phyloP scores from a whole-genome alignment of 805 yeast species.

The Kurtzmaniella fragi region DNA sequence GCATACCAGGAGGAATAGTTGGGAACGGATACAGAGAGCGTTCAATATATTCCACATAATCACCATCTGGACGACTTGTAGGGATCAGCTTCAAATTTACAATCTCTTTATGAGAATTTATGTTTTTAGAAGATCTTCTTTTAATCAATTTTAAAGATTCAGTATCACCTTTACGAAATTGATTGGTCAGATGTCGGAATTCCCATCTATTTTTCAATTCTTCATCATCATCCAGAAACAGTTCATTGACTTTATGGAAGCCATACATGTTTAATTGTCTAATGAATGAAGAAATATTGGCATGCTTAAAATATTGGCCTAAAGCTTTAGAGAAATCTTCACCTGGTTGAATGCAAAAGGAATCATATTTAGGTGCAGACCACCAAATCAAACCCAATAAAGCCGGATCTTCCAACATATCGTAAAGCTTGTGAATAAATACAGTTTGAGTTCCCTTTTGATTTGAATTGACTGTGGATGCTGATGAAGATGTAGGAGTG shows the following conservation, averaged over 20 bases:
- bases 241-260: constrained; percentile 40
- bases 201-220: constrained; percentile 54
- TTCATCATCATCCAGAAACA: constrained; percentile 22
- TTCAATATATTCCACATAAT: constrained; percentile 2
- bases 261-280: constrained; percentile 44
- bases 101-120: constrained; percentile 33
- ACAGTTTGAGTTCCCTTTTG: constrained; percentile 29
- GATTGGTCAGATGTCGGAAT: constrained; percentile 76
- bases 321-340: constrained; percentile 81
- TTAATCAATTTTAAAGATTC: constrained; percentile 72
- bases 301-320: constrained; percentile 46
- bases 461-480: no score
- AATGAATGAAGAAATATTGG: constrained; percentile 40
- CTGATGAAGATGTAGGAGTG: no score
- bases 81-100: constrained; percentile 29
- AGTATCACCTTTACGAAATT: constrained; percentile 75
- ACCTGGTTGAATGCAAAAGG: constrained; percentile 77
- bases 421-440: constrained; percentile 85
- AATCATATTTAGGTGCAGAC: constrained; percentile 71
- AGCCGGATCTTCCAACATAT: constrained; percentile 78
- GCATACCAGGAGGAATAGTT: constrained; percentile 8
- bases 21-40: constrained; percentile 8
- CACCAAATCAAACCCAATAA: constrained; percentile 67
- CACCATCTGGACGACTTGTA: constrained; percentile 7
- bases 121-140: constrained; percentile 55